Conservation (phyloP, 2,329 filamentous ascomycete genomes). For the Colletotrichum trifolii region DNA sequence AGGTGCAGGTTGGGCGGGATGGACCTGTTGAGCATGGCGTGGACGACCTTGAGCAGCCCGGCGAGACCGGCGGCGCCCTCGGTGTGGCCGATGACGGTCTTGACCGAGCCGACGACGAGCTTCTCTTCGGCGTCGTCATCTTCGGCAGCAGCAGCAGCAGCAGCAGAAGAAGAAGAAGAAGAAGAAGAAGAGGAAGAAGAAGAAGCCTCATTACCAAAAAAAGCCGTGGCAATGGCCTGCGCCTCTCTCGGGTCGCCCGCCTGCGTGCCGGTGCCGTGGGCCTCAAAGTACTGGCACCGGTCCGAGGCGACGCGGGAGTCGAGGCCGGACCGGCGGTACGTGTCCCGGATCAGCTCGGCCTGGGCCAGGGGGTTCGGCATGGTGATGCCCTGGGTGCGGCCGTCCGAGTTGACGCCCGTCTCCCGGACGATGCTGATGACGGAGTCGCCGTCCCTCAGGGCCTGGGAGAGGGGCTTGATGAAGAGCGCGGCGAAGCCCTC, state of each 20-base stretch:
- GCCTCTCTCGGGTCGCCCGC: slow-evolving; percentile 43
- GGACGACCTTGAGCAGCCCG: slow-evolving; percentile 37
- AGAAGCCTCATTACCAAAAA: slow-evolving; percentile 44
- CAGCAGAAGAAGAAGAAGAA: slow-evolving; percentile 30
- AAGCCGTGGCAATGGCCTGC: slow-evolving; percentile 38
- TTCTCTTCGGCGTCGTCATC: slow-evolving; percentile 35
- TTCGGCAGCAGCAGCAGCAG: too few relatives aligned
- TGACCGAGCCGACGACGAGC: slow-evolving; percentile 43
- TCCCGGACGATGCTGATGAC: slow-evolving; percentile 52
- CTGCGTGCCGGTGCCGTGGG: slow-evolving; percentile 55
- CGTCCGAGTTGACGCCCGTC: slow-evolving; percentile 54
- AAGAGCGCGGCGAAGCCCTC: slow-evolving; percentile 57
- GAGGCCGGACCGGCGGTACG: slow-evolving; percentile 52
- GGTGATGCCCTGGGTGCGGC: slow-evolving; percentile 55
- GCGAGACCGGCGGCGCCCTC: slow-evolving; percentile 38
- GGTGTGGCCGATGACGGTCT: slow-evolving; percentile 39
- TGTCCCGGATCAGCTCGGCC: slow-evolving; percentile 49
- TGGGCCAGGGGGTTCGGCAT: slow-evolving; percentile 48
- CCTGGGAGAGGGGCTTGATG: slow-evolving; percentile 54
- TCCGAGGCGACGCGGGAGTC: slow-evolving; percentile 43
- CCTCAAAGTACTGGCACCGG: slow-evolving; percentile 56
- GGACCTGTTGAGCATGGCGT: slow-evolving; percentile 35
- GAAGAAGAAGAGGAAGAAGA: slow-evolving; percentile 10
- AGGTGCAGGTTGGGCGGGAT: slow-evolving; percentile 38
- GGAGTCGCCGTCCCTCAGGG: slow-evolving; percentile 51